A percentile compares a stretch with the other conserved stretches of the same genome.
Evolutionary conservation across 2,329 filamentous ascomycete genomes (phyloP).

Genomic region (Phialemonium atrogriseum): DNA sequence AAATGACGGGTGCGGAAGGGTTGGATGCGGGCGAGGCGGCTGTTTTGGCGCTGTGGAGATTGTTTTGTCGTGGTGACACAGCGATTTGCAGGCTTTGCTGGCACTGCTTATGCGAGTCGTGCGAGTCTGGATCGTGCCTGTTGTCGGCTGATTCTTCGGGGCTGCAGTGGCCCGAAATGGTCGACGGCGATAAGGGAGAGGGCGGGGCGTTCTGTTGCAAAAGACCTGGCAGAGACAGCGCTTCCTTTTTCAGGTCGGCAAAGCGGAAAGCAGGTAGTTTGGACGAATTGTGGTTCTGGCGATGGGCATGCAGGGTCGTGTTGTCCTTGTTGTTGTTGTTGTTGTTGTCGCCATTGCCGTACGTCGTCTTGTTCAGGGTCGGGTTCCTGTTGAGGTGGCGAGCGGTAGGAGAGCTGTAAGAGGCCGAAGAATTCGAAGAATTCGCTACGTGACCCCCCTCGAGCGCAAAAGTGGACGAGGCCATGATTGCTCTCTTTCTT

Average conservation of each 20-base stretch:
- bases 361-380: too few species aligned
- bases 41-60: slow-evolving; percentile 3
- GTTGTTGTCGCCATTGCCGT: slow-evolving; percentile 9
- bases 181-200: slow-evolving; percentile 29
- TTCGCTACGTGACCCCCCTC: slow-evolving; percentile 11
- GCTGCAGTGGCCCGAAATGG: not conserved
- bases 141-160: not conserved
- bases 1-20: not conserved
- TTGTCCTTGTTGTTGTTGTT: slow-evolving; percentile 9
- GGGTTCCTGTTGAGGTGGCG: not conserved
- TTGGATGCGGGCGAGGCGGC: slow-evolving; percentile 1
- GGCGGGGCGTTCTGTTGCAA: slow-evolving; percentile 28
- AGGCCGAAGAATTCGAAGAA: slow-evolving; percentile 1
- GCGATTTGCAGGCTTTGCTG: slow-evolving; percentile 4
- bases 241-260: slow-evolving; percentile 34
- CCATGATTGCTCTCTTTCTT: too few species aligned
- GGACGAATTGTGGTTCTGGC: slow-evolving; percentile 45
- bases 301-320: slow-evolving; percentile 32
- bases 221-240: slow-evolving; percentile 23
- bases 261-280: slow-evolving; percentile 48
- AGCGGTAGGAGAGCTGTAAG: not conserved
- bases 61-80: slow-evolving; percentile 5
- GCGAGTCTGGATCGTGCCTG: slow-evolving; percentile 9
- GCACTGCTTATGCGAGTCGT: slow-evolving; percentile 9
- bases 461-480: slow-evolving; percentile 13